Conservation (phyloP, 2,329 filamentous ascomycete species). For the Aspergillus sp. region DNA sequence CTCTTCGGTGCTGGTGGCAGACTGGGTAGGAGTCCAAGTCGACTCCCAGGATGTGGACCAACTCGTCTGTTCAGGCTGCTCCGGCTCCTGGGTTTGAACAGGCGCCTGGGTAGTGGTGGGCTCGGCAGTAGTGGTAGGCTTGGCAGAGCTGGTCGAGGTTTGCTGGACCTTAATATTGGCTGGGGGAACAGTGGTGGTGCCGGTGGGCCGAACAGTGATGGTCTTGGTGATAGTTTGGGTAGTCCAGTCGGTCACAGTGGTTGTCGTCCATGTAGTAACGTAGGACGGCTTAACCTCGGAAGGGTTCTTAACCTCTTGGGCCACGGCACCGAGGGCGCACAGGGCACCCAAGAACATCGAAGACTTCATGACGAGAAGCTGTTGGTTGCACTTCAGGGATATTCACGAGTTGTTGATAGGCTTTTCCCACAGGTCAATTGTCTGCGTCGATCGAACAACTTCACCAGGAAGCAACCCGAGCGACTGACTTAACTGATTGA, state of each 20-base stretch:
- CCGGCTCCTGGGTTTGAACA: no score
- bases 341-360: constrained; percentile 36
- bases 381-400: constrained; percentile 5
- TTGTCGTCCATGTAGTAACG: constrained; percentile 22
- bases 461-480: constrained; percentile 37
- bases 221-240: constrained; percentile 39
- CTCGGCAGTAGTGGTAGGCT: constrained; percentile 2
- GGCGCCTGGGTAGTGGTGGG: constrained; percentile 4
- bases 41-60: constrained; percentile 1
- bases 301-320: background rate
- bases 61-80: background rate
- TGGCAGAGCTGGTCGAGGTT: background rate
- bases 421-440: constrained; percentile 34
- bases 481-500: constrained; percentile 13
- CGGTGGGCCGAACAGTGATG: constrained; percentile 23
- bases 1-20: background rate
- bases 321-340: constrained; percentile 36
- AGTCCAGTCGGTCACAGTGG: constrained; percentile 31
- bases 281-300: constrained; percentile 34
- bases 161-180: background rate
- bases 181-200: background rate
- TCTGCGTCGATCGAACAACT: constrained; percentile 25
- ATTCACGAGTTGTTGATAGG: constrained; percentile 13
- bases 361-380: constrained; percentile 30
- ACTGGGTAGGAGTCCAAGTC: constrained; percentile 11